Percentiles rank a stretch among this genome's conserved stretches.
These are phyloP conservation scores for Aristolochia californica DNA, from an alignment of 164 flowering plant species.

Conservation along the genomic window DNA sequence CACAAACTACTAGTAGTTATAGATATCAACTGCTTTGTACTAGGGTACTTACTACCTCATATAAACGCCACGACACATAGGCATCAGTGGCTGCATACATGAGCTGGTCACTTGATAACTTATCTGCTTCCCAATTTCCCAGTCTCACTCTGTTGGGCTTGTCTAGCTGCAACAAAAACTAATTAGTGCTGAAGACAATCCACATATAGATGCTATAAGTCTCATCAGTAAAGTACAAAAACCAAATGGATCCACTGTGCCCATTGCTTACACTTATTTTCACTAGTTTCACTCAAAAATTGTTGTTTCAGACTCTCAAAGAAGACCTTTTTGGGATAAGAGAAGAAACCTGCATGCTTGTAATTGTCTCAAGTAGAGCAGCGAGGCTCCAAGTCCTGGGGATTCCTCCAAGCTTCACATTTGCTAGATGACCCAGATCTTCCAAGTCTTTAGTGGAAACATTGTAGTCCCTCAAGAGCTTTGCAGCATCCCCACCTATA, in stretches of 20 bases:
- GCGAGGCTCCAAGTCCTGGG: slow-evolving; percentile 50
- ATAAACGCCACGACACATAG: slow-evolving; percentile 64
- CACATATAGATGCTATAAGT: neutral
- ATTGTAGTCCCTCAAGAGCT: slow-evolving; percentile 51
- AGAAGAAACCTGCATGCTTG: slow-evolving; percentile 43
- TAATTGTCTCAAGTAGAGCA: slow-evolving; percentile 47
- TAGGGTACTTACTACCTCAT: slow-evolving; percentile 37
- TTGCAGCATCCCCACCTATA: slow-evolving; percentile 56
- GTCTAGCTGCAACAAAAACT: slow-evolving; percentile 32
- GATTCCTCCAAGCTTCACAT: slow-evolving; percentile 45
- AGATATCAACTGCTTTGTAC: neutral
- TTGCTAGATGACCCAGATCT: slow-evolving; percentile 65
- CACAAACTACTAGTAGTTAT: neutral
- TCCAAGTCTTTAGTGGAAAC: slow-evolving; percentile 38
- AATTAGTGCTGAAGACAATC: neutral
- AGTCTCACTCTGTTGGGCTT: slow-evolving; percentile 45
- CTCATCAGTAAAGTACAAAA: too few relatives aligned
- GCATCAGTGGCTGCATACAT: slow-evolving; percentile 84
- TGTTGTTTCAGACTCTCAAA: too few relatives aligned
- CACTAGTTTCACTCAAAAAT: too few relatives aligned
- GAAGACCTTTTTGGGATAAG: too few relatives aligned
- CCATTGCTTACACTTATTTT: too few relatives aligned
- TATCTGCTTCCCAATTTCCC: slow-evolving; percentile 68
- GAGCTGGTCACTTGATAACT: slow-evolving; percentile 49
- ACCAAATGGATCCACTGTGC: too few relatives aligned